Conservation (phyloP, 2,329 filamentous ascomycete species). For the Alternaria consortialis region DNA sequence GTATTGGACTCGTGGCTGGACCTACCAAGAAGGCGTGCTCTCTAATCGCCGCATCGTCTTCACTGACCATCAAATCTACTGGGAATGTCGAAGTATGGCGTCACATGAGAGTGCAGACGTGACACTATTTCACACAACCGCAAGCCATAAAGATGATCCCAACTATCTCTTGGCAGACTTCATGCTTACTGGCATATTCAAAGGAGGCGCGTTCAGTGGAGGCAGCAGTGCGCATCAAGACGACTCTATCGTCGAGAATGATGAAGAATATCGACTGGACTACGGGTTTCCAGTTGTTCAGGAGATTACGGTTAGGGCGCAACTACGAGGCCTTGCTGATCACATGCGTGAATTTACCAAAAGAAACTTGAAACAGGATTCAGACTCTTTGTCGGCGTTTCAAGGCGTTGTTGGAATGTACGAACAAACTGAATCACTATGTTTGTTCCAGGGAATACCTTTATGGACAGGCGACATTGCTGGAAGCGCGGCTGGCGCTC, state of each 20-base stretch:
- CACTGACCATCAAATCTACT: conserved; percentile 21
- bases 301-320: conserved; percentile 5
- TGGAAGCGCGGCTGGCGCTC: conserved; percentile 6
- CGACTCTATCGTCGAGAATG: conserved; percentile 9
- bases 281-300: conserved; percentile 17
- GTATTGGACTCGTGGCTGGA: conserved; percentile 20
- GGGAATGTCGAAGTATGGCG: conserved; percentile 18
- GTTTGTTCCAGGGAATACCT: conserved; percentile 14
- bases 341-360: conserved; percentile 23
- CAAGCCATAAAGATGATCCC: background rate
- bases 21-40: conserved; percentile 24
- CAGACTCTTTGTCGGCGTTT: conserved; percentile 15
- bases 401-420: conserved; percentile 12
- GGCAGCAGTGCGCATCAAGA: conserved; percentile 8
- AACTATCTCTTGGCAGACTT: conserved; percentile 14
- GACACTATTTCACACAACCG: conserved; percentile 2
- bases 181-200: conserved; percentile 24
- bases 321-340: conserved; percentile 18
- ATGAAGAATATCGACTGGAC: conserved; percentile 16
- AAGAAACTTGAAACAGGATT: conserved; percentile 8
- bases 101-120: conserved; percentile 11
- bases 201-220: conserved; percentile 14
- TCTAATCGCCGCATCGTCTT: conserved; percentile 19
- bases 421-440: background rate
- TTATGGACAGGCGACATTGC: conserved; percentile 16